Conservation (phyloP, 164 flowering plant species). For the Houttuynia cordata region DNA sequence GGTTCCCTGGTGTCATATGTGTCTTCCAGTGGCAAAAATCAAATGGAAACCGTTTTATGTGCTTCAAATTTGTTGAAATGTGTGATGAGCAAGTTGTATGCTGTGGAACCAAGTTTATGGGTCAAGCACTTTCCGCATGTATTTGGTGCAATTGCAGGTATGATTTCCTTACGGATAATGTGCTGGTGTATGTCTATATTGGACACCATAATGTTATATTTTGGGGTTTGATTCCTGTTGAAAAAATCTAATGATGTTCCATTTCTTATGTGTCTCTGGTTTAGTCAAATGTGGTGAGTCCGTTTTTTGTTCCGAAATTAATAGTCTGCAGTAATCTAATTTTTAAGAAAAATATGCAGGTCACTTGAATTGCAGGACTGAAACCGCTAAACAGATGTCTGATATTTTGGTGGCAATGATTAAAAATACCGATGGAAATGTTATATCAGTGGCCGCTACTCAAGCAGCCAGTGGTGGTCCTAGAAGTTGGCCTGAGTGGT, state of each 20-base stretch:
- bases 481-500: conserved; percentile 15
- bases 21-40: conserved; percentile 36
- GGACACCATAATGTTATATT: neutral
- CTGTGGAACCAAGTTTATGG: conserved; percentile 24
- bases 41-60: conserved; percentile 44
- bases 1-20: conserved; percentile 41
- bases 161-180: neutral
- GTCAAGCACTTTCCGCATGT: conserved; percentile 36
- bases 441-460: conserved; percentile 6
- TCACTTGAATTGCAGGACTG: conserved; percentile 29
- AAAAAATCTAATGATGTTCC: too few relatives aligned
- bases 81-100: conserved; percentile 31
- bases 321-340: neutral
- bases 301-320: neutral
- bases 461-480: conserved; percentile 14
- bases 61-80: conserved; percentile 39
- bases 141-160: conserved; percentile 52
- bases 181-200: neutral
- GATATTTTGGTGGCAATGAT: conserved; percentile 43
- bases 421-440: conserved; percentile 18
- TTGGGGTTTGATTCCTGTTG: too few relatives aligned
- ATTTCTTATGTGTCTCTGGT: neutral
- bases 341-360: conserved; percentile 22
- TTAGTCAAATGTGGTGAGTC: neutral
- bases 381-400: conserved; percentile 40